Percentiles rank a stretch among this genome's conserved stretches.
phyloP scores from a whole-genome alignment of 345 rosid genomes.

The Stellera chamaejasme region DNA sequence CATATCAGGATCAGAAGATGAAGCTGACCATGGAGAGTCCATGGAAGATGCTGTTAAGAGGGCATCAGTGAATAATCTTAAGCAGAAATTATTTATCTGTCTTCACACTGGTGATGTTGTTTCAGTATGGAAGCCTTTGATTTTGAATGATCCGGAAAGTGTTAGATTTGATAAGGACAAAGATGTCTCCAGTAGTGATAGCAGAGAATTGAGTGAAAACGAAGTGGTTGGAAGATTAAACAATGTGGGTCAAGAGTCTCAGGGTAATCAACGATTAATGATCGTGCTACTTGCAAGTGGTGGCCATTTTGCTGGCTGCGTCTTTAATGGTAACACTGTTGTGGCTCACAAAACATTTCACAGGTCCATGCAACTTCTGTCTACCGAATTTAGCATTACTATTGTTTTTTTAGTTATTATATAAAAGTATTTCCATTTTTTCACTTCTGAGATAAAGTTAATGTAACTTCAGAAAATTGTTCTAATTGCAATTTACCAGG shows the following conservation, averaged over 20 bases:
- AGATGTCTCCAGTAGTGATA: slow-evolving; percentile 9
- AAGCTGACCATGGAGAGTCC: slow-evolving; percentile 32
- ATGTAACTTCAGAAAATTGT: background rate
- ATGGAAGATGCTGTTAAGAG: slow-evolving; percentile 18
- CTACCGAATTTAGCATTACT: background rate
- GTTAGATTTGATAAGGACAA: slow-evolving; percentile 33
- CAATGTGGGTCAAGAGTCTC: slow-evolving; percentile 30
- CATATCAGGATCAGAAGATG: slow-evolving; percentile 97
- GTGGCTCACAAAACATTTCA: slow-evolving; percentile 92
- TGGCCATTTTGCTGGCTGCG: slow-evolving; percentile 88
- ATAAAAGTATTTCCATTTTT: background rate
- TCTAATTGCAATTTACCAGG: background rate
- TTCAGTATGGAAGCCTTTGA: slow-evolving; percentile 67
- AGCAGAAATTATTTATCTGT: slow-evolving; percentile 54
- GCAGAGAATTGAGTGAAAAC: slow-evolving; percentile 26
- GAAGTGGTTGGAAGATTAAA: slow-evolving; percentile 60
- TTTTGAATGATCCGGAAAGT: slow-evolving; percentile 56
- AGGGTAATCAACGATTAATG: slow-evolving; percentile 36
- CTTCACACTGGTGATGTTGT: slow-evolving; percentile 65
- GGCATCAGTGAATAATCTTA: slow-evolving; percentile 26
- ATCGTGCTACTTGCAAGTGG: slow-evolving; percentile 83
- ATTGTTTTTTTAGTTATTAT: background rate
- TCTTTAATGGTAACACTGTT: slow-evolving; percentile 62
- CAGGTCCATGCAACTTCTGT: slow-evolving; percentile 38
- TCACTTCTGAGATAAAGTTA: background rate